Base-by-base conservation (phyloP, 352 stramenopile genomes). In the Phytophthora pluvialis region DNA sequence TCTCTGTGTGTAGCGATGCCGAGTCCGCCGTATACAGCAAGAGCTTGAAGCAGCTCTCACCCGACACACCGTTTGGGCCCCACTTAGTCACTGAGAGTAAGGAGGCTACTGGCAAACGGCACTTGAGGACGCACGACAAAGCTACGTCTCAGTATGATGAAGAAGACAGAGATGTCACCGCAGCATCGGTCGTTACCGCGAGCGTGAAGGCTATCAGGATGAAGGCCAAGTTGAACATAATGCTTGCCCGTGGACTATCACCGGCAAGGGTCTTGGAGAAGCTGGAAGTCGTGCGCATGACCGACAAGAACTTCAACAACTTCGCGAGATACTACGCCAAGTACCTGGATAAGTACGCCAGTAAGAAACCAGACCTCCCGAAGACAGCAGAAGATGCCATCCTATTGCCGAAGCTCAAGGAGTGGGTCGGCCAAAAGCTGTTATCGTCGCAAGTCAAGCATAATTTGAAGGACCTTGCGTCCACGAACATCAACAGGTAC, bases 231-330 rank as follows among this genome's bases (percentile, higher is more conserved):
- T 11, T 54, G 12, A 64, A 54, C 12, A 38, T 50, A 6, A 64
- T 64, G 56, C 16, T 57, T 6, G n/a, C 9, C 13, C 45, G 25
- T 7, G 45, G 45, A 28, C 21, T 57, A n/a, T 29, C 32, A 4
- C 56, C 45, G 28, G 21, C 18, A 1, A 55, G 32, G n/a, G 60
- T 47, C 5, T n/a, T 55, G 28, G 21, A 40, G 44, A 68, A 68
- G 21, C 54, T 68, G 21, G 21, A 38, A 9, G 60, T 68, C n/a
- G 16, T 28, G 18, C 36, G 33, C 16, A 9, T 63, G 18, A 52
- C 33, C 3, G 52, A 57, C 60, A 68, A 63, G 29, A 63, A 63
- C 28, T 63, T 63, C 29, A 62, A 67, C 35, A 62, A 51, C n/a
- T 68, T 68, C 31, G 52, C 26, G 4, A 62, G 60, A 42, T 67